A percentile compares a stretch with the other conserved stretches of the same genome.
Evolutionary conservation across 345 rosid genomes (phyloP).

Genomic region (Trapa incisa): DNA sequence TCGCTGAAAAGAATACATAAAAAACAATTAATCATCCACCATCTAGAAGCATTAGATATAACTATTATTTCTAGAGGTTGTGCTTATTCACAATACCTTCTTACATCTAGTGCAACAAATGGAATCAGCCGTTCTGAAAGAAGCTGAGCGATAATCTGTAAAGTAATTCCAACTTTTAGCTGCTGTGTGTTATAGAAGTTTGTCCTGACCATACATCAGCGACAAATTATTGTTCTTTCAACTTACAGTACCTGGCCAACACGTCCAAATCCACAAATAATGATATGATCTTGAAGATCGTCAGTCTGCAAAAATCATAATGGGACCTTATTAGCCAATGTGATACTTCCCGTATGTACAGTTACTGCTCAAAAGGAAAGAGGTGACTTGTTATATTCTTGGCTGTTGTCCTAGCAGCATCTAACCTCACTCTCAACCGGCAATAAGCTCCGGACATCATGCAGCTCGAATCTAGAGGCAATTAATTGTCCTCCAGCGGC

Average conservation of each 20-base stretch:
- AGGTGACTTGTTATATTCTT: not conserved
- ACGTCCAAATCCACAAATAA: conserved; percentile 94
- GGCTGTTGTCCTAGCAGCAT: conserved; percentile 3
- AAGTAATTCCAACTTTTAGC: conserved; percentile 4
- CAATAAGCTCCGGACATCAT: conserved; percentile 83
- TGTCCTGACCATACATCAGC: not conserved
- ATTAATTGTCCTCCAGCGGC: conserved; percentile 98
- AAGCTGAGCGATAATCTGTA: conserved; percentile 96
- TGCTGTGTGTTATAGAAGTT: not conserved
- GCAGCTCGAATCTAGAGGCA: conserved; percentile 94
- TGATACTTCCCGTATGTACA: not conserved
- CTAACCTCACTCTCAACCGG: conserved; percentile 96
- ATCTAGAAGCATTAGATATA: not conserved
- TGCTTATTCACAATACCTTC: conserved; percentile 43
- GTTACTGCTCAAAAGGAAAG: not conserved
- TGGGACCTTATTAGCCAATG: not conserved
- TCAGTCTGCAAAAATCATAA: conserved; percentile 53
- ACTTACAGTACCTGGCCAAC: conserved; percentile 68
- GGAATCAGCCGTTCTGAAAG: conserved; percentile 95
- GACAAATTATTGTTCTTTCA: not conserved
- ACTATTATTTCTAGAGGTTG: not conserved
- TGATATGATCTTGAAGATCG: conserved; percentile 95
- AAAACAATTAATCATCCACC: not conserved
- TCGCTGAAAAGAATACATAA: conserved; percentile 42
- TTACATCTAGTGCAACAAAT: conserved; percentile 92